Base-by-base conservation (phyloP, 352 stramenopile genomes). In the Blastocystis sp. region DNA sequence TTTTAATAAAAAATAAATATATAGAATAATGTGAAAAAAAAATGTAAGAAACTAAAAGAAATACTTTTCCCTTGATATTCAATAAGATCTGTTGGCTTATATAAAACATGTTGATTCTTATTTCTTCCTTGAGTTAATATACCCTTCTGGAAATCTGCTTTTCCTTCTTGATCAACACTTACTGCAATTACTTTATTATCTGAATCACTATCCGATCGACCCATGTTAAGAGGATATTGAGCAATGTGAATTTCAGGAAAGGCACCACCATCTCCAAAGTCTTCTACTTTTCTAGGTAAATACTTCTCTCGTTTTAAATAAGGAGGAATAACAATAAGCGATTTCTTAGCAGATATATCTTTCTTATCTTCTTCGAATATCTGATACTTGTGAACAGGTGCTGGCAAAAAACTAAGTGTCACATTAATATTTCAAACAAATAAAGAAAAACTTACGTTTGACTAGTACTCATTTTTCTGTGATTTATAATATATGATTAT, bases 181-280 rank as follows among this genome's bases (percentile, higher is more conserved):
- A 94, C 76, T 44, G 86, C 81, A 24, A 95, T 77, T 43, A 73
- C 72, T 11, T 73, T 65, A 7, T 74, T 64, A 40, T 80, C 71
- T 48, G 86, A 78, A 34, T 82, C 79, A 54, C 81, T 80, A 40
- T 82, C 66, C 31, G 71, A 69, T 33, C 79, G 80, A 11, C 88
- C 88, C 84, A 96, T 94, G 66, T 83, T 77, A 0, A 91, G 69
- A 5, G 88, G 88, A 68, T 93, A 95, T 72, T 95, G 87, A 57
- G 87, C 84, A 24, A 96, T 72, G 70, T 96, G 88, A 56, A 97
- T 89, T 78, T 98, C 91, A 0, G 89, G 91, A 69, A 87, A 97
- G 42, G 88, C 88, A 33, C 90, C 91, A 36, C 89, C 89, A 71
- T 96, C 88, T 31, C 85, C 86, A 74, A 94, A 96, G 70, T 96